Evolutionary conservation across 352 stramenopile species (phyloP).

Genomic region (Globisporangium perplexum): DNA sequence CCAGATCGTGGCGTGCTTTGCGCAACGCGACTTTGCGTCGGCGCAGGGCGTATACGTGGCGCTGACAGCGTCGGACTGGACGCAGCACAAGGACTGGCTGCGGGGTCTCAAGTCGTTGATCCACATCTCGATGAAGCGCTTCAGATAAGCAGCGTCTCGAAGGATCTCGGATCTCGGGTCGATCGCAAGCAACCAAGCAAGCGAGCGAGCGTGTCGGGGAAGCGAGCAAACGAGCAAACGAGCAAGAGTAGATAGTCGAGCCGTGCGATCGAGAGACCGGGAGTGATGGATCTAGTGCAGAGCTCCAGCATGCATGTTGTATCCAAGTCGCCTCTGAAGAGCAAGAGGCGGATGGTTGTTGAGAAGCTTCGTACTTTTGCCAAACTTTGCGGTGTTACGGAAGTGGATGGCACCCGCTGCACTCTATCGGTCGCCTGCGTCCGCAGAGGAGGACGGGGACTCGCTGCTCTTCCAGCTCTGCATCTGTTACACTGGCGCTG

Average conservation of each 20-base stretch:
- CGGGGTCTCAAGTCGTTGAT: slow-evolving; percentile 96
- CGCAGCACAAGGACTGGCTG: slow-evolving; percentile 97
- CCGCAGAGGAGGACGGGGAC: slow-evolving; percentile 49
- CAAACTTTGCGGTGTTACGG: no score
- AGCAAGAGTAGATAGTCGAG: not conserved
- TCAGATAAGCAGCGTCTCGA: slow-evolving; percentile 53
- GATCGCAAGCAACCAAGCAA: not conserved
- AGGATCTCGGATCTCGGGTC: not conserved
- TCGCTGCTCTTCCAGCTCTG: slow-evolving; percentile 43
- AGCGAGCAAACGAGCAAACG: not conserved
- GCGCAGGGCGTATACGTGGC: slow-evolving; percentile 86
- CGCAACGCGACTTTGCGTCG: slow-evolving; percentile 66
- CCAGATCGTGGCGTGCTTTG: slow-evolving; percentile 77
- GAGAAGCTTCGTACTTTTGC: no score
- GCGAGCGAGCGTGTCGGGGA: not conserved
- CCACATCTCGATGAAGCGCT: slow-evolving; percentile 91
- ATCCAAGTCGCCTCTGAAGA: not conserved
- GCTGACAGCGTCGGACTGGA: slow-evolving; percentile 92
- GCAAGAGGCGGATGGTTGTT: not conserved
- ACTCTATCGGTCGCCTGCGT: no score
- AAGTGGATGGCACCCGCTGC: no score
- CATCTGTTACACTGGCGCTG: slow-evolving; percentile 55
- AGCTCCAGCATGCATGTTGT: not conserved
- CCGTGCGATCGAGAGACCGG: not conserved
- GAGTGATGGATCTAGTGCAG: not conserved